Evolutionary conservation across 2,329 filamentous ascomycete genomes (phyloP), one percentile per base, ranked within the genome.

Genomic region (Cladorrhinum sp.): DNA sequence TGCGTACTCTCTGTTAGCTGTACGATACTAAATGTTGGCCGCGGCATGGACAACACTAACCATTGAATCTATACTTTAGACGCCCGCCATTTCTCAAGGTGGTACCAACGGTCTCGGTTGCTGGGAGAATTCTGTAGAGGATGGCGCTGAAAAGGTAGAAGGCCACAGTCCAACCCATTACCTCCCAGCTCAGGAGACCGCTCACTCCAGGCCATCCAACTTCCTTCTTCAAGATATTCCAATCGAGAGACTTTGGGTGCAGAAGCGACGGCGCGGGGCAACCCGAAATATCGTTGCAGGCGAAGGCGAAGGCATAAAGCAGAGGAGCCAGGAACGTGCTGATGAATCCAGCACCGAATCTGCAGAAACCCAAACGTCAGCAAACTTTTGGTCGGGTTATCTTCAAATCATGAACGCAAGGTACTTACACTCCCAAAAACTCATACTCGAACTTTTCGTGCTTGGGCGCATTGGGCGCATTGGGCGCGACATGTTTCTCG

Each of bases 221-320:
- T 70, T 97, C 92, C 58, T 79, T 73, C 78, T 93, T 95, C 67
- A 97, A 78, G 68, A 85, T 83, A 20, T 88, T 84, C 52, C 92
- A 78, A 48, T 86, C 86, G 62, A 96, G 77, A 8, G 84, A 89
- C 59, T 83, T 86, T 29, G 90, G 92, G 66, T 83, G 81, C 38
- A 96, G 82, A 8, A 93, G 81, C 3, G 90, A 92, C 2, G 93
- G 92, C 2, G 91, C 88, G 51, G 93, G 95, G 72, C 95, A 98
- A 61, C 95, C 93, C 8, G 91, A 89, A 65, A 96, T 80, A 74
- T 98, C 93, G 77, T 97, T 98, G 82, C 93, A 97, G 69, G 89
- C 80, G 72, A 97, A 96, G 51, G 87, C 83, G 71, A 93, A 88
- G 68, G 87, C 73, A 76, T 95, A 96, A 68, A 92, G 84, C 65